These are phyloP conservation scores for Venturia carpophila DNA, from an alignment of 2,329 filamentous ascomycete species.

Conservation along the genomic window DNA sequence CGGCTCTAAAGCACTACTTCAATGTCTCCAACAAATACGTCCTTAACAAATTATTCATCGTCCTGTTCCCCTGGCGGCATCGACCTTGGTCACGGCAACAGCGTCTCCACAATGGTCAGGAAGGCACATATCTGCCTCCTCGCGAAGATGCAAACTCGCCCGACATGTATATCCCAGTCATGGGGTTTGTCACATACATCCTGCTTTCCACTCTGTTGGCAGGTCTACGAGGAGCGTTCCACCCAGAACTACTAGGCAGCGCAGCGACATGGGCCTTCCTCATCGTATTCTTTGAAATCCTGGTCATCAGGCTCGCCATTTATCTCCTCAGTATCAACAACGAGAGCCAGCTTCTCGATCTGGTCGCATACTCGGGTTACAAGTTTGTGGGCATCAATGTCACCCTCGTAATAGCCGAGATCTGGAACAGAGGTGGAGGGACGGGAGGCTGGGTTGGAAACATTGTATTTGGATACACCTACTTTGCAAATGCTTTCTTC, in stretches of 20 bases:
- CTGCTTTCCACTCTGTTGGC: slow-evolving; percentile 85
- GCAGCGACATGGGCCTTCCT: slow-evolving; percentile 78
- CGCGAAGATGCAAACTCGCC: slow-evolving; percentile 95
- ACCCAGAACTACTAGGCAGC: slow-evolving; percentile 85
- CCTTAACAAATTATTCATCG: slow-evolving; percentile 82
- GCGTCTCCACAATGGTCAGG: slow-evolving; percentile 49
- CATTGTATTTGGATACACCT: slow-evolving; percentile 84
- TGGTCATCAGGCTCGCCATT: slow-evolving; percentile 84
- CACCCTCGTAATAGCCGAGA: slow-evolving; percentile 71
- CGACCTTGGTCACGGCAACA: slow-evolving; percentile 95
- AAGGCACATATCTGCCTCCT: slow-evolving; percentile 75
- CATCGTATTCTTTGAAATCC: slow-evolving; percentile 78
- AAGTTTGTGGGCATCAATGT: slow-evolving; percentile 97
- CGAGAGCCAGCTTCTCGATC: slow-evolving; percentile 83
- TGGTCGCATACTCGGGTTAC: slow-evolving; percentile 95
- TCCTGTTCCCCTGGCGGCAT: slow-evolving; percentile 96
- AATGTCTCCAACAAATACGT: slow-evolving; percentile 95
- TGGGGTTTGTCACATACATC: slow-evolving; percentile 97
- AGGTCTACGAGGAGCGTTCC: slow-evolving; percentile 82
- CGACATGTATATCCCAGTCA: slow-evolving; percentile 95
- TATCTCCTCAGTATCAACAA: slow-evolving; percentile 92
- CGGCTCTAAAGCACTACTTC: slow-evolving; percentile 96
- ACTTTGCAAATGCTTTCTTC: slow-evolving; percentile 90
- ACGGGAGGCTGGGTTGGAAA: slow-evolving; percentile 85
- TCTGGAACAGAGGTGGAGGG: slow-evolving; percentile 68